Evolutionary conservation across 495 filamentous ascomycete species (phyloP).

Genomic region (Wilcoxina mikolae): DNA sequence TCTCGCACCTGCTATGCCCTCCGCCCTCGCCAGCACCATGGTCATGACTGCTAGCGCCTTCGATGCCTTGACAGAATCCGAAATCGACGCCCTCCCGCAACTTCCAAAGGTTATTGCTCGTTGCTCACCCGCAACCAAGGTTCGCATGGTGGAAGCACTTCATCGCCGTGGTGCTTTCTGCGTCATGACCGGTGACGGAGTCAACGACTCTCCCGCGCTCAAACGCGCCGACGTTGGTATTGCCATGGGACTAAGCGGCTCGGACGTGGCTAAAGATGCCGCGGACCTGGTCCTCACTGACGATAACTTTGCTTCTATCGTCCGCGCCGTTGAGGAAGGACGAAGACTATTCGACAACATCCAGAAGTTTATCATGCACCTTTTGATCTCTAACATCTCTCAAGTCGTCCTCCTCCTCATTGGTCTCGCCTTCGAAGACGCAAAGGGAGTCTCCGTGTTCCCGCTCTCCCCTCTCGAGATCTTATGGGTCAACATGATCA

Average conservation of each 20-base stretch:
- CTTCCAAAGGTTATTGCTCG: conserved; percentile 57
- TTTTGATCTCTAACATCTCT: conserved; percentile 44
- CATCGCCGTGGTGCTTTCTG: conserved; percentile 50
- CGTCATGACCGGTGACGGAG: conserved; percentile 84
- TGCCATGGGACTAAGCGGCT: conserved; percentile 63
- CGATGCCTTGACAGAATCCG: conserved; percentile 45
- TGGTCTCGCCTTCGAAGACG: conserved; percentile 44
- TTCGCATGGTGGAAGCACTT: conserved; percentile 64
- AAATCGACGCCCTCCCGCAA: conserved; percentile 51
- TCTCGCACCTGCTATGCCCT: conserved; percentile 24
- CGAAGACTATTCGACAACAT: conserved; percentile 53
- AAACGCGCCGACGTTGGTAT: conserved; percentile 75
- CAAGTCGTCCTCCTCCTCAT: conserved; percentile 42
- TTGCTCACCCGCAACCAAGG: conserved; percentile 57
- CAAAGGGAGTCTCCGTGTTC: conserved; percentile 37
- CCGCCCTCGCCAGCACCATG: conserved; percentile 30
- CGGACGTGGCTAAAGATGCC: conserved; percentile 77
- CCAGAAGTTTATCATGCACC: conserved; percentile 51
- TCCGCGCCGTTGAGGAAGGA: conserved; percentile 49
- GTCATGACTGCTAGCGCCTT: conserved; percentile 60
- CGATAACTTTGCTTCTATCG: conserved; percentile 74
- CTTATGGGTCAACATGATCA: conserved; percentile 48
- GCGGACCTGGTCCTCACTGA: conserved; percentile 67
- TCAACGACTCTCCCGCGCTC: conserved; percentile 72
- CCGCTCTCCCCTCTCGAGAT: conserved; percentile 45